A percentile compares a stretch with the other conserved stretches of the same genome.
These are phyloP conservation scores for Orbilia ellipsospora DNA, from an alignment of 2,329 filamentous ascomycete species.

Conservation along the genomic window DNA sequence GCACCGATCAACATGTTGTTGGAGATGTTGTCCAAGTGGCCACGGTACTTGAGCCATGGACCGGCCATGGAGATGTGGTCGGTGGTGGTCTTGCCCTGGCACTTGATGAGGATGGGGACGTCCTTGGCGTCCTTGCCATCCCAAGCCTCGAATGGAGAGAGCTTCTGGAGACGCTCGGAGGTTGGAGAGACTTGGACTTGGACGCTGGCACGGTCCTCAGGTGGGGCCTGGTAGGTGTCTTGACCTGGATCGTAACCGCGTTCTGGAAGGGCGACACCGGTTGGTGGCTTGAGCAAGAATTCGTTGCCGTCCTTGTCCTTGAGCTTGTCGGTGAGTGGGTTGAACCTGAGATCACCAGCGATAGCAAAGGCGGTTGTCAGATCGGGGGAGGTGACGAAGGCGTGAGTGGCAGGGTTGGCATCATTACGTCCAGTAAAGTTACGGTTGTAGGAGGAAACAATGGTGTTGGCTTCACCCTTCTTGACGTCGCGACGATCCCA, in stretches of 20 bases:
- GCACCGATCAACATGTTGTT: conserved; percentile 99
- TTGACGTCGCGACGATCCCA: conserved; percentile 94
- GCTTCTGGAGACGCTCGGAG: conserved; percentile 93
- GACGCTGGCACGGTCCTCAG: conserved; percentile 78
- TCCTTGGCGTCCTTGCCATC: conserved; percentile 87
- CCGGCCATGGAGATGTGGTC: conserved; percentile 98
- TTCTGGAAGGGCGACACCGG: conserved; percentile 81
- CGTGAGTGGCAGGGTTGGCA: conserved; percentile 92
- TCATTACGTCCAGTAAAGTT: conserved; percentile 99
- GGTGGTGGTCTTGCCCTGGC: conserved; percentile 93
- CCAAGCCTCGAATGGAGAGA: conserved; percentile 87
- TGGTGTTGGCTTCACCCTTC: conserved; percentile 96
- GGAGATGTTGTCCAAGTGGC: conserved; percentile 98
- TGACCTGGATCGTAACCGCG: conserved; percentile 89
- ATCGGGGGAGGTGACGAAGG: conserved; percentile 91
- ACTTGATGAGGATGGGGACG: conserved; percentile 95
- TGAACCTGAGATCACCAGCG: conserved; percentile 88
- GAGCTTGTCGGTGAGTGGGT: conserved; percentile 89
- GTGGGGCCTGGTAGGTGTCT: conserved; percentile 96
- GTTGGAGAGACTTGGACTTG: conserved; percentile 84
- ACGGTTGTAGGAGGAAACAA: conserved; percentile 99
- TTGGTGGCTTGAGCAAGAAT: conserved; percentile 84
- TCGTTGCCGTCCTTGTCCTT: conserved; percentile 97
- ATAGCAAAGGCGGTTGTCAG: conserved; percentile 87
- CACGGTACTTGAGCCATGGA: conserved; percentile 98